These are phyloP conservation scores for Aurinia saxatilis DNA, from an alignment of 345 rosid genomes.

Conservation along the genomic window DNA sequence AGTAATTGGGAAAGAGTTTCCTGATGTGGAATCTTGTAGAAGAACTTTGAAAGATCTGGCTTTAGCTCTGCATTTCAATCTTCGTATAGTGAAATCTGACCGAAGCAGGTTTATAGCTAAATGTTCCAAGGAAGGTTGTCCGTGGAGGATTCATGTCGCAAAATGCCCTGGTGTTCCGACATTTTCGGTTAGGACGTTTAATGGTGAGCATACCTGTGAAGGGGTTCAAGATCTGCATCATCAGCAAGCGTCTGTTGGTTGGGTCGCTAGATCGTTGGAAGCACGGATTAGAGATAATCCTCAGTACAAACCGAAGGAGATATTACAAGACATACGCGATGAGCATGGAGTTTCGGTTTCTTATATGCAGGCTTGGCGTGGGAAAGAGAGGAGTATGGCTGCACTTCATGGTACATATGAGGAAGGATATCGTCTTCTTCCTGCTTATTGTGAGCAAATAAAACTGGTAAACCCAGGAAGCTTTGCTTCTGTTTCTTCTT, in stretches of 20 bases:
- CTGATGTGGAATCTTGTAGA: conserved; percentile 97
- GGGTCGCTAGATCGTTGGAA: conserved; percentile 99
- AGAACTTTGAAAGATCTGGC: conserved; percentile 92
- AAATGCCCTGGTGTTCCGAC: conserved; percentile 93
- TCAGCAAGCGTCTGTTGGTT: conserved; percentile 99
- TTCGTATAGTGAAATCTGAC: conserved; percentile 95
- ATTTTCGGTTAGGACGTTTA: conserved; percentile 80
- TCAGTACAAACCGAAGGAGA: conserved; percentile 91
- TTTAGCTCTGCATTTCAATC: conserved; percentile 90
- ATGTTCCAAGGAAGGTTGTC: conserved; percentile 99
- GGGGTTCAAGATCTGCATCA: conserved; percentile 91
- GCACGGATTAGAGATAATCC: conserved; percentile 91
- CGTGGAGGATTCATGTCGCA: conserved; percentile 98
- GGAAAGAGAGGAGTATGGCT: conserved; percentile 99
- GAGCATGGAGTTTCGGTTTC: conserved; percentile 98
- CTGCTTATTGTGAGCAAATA: conserved; percentile 85
- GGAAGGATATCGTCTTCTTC: conserved; percentile 90
- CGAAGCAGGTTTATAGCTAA: conserved; percentile 97
- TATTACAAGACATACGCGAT: conserved; percentile 88
- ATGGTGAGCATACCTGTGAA: conserved; percentile 91
- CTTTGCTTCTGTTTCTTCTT: conserved; percentile 77
- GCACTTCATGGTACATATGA: conserved; percentile 98
- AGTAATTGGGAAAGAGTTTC: conserved; percentile 83
- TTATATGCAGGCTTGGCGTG: conserved; percentile 99
- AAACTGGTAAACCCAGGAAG: conserved; percentile 82